Percentiles rank a stretch among this genome's conserved stretches.
These are phyloP conservation scores for Agrocybe pediades DNA, from an alignment of 768 basidiomycete species.

Conservation along the genomic window DNA sequence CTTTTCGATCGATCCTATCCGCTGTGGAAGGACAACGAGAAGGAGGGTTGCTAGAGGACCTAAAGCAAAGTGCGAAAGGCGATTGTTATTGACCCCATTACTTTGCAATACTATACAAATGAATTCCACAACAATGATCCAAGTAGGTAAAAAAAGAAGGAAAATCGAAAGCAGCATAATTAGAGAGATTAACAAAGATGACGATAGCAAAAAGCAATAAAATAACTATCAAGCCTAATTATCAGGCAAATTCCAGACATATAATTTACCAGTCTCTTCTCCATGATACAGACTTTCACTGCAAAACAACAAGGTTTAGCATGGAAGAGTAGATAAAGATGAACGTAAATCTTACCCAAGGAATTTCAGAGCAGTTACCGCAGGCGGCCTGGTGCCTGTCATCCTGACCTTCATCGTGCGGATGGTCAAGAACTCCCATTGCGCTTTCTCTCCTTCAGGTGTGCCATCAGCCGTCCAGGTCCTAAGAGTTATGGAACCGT, in stretches of 20 bases:
- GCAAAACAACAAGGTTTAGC: neutral
- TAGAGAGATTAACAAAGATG: conserved; percentile 3
- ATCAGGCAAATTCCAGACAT: conserved; percentile 59
- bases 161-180: conserved; percentile 6
- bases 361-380: conserved; percentile 80
- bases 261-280: conserved; percentile 64
- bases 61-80: too few relatives aligned
- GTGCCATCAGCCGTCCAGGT: conserved; percentile 85
- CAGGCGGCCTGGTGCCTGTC: conserved; percentile 44
- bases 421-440: conserved; percentile 75
- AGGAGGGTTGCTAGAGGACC: too few relatives aligned
- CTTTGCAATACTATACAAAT: neutral
- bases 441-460: conserved; percentile 61
- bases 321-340: neutral
- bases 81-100: too few relatives aligned
- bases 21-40: too few relatives aligned
- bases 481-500: conserved; percentile 76
- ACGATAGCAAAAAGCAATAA: neutral
- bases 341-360: conserved; percentile 54
- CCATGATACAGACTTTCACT: conserved; percentile 67
- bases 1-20: too few relatives aligned
- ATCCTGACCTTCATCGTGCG: conserved; percentile 64
- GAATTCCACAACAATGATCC: too few relatives aligned
- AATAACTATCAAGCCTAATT: conserved; percentile 17
- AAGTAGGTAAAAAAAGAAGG: neutral